Percentiles rank a stretch among this genome's conserved stretches.
These are phyloP conservation scores for Penicillium brevicompactum DNA, from an alignment of 2,329 filamentous ascomycete genomes.

Conservation along the genomic window DNA sequence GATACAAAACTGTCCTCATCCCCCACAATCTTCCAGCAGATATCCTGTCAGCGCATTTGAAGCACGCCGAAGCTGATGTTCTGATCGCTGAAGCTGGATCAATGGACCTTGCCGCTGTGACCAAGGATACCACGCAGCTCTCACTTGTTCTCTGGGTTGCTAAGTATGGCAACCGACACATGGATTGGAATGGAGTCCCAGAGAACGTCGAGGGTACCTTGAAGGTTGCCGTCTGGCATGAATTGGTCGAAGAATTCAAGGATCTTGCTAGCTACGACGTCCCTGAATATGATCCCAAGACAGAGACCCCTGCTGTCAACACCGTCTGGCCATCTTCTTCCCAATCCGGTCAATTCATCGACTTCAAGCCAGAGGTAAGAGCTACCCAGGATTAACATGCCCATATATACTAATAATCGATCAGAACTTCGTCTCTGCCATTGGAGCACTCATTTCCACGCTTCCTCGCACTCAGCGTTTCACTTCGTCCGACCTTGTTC, in stretches of 20 bases:
- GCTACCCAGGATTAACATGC: neutral
- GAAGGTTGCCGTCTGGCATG: conserved; percentile 89
- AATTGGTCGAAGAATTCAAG: conserved; percentile 74
- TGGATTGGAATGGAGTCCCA: conserved; percentile 93
- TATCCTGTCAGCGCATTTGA: conserved; percentile 70
- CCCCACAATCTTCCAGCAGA: conserved; percentile 77
- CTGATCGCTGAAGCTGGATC: conserved; percentile 83
- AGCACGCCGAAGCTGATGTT: conserved; percentile 73
- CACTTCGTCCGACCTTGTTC: conserved; percentile 73
- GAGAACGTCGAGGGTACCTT: conserved; percentile 72
- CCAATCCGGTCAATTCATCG: conserved; percentile 68
- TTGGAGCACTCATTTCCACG: conserved; percentile 74
- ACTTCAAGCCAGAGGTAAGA: conserved; percentile 70
- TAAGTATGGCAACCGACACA: conserved; percentile 83
- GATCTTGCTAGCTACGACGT: conserved; percentile 62
- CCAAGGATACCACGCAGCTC: conserved; percentile 69
- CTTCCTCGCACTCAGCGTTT: conserved; percentile 76
- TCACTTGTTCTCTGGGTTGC: conserved; percentile 89
- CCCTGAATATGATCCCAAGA: conserved; percentile 61
- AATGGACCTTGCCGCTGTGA: conserved; percentile 76
- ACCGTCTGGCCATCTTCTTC: conserved; percentile 44
- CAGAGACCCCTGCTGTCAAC: conserved; percentile 48
- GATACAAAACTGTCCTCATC: conserved; percentile 78
- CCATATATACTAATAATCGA: neutral
- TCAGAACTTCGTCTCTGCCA: conserved; percentile 81